Evolutionary conservation across 163 green algal species (phyloP), one percentile per base, ranked within the genome.

Genomic region (Scenedesmus sp.): DNA sequence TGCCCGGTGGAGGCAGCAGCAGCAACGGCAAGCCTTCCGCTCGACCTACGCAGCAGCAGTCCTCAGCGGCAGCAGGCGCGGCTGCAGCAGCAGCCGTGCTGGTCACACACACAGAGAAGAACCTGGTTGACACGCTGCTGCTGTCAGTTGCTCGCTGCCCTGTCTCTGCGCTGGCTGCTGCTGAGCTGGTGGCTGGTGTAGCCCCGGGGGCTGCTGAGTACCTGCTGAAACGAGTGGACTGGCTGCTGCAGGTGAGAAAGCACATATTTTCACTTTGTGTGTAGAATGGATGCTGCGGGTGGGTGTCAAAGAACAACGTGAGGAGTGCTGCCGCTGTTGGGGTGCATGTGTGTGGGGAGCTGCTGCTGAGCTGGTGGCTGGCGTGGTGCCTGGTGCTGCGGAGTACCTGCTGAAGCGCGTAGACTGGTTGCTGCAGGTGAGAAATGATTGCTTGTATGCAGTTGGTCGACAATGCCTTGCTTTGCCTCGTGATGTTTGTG

Each of bases 171-270:
- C 55, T 89, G 67, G 52, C 54, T 26, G 66, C 67, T 13, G 82
- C 82, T 52, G 82, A 89, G 89, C 62, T 92, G 57, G 64, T 84
- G 62, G 54, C 34, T 0, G 0, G 2, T 26, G 82, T 85, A 3
- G 60, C 54, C 7, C 6, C 52, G 46, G 89, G 60, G 4, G 89
- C 55, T 57, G 81, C 46, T 5, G 64, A 89, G 2, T 84, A 89
- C n/a, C 64, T 89, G 82, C 64, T 92, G 52, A 74, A 85, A 66
- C 70, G 89, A 18, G 23, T 92, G 23, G 82, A 92, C 18, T 88
- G 89, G 89, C 67, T 89, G 82, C 81, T 92, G 59, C 57, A 91
- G 74, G 87, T 91, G n/a, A n/a, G n/a, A n/a, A n/a, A n/a, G n/a
- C n/a, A n/a, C n/a, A n/a, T n/a, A n/a, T n/a, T n/a, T n/a, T n/a